phyloP scores from a whole-genome alignment of 495 filamentous ascomycete species.

The Aspergillus diversus region DNA sequence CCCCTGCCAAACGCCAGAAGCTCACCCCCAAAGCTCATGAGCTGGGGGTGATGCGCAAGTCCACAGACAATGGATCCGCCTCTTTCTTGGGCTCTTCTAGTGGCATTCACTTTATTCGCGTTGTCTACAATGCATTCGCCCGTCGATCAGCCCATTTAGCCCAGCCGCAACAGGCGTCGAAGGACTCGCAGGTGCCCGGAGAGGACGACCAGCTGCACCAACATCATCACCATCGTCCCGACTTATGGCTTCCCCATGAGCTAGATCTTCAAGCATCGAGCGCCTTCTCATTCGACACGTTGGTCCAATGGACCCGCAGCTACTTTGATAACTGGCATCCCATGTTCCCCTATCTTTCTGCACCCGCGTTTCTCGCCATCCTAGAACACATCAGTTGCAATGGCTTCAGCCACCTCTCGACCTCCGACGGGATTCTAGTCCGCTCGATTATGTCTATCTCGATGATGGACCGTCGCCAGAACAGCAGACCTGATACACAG shows the following conservation, averaged over 20 bases:
- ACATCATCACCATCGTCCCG: constrained; percentile 6
- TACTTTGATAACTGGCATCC: constrained; percentile 57
- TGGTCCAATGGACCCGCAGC: constrained; percentile 43
- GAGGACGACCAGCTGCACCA: constrained; percentile 49
- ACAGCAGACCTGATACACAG: constrained; percentile 20
- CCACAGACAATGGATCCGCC: constrained; percentile 37
- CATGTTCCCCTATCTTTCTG: constrained; percentile 50
- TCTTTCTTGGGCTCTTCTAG: constrained; percentile 54
- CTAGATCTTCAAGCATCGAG: constrained; percentile 23
- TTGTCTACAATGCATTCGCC: constrained; percentile 50
- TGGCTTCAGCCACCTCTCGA: constrained; percentile 27
- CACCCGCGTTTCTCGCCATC: constrained; percentile 41
- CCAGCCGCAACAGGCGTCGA: constrained; percentile 28
- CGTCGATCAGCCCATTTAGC: constrained; percentile 40
- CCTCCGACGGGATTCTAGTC: constrained; percentile 40
- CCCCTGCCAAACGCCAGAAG: constrained; percentile 36
- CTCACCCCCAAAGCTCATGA: constrained; percentile 38
- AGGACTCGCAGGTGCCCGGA: constrained; percentile 45
- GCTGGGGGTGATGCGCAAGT: constrained; percentile 45
- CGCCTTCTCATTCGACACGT: constrained; percentile 33
- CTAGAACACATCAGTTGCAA: constrained; percentile 37
- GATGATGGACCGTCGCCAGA: constrained; percentile 38
- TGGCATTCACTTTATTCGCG: constrained; percentile 53
- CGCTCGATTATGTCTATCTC: constrained; percentile 53
- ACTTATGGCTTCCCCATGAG: constrained; percentile 37